Evolutionary conservation across 768 basidiomycete species (phyloP).

Genomic region (Dacryopinax spathularia): DNA sequence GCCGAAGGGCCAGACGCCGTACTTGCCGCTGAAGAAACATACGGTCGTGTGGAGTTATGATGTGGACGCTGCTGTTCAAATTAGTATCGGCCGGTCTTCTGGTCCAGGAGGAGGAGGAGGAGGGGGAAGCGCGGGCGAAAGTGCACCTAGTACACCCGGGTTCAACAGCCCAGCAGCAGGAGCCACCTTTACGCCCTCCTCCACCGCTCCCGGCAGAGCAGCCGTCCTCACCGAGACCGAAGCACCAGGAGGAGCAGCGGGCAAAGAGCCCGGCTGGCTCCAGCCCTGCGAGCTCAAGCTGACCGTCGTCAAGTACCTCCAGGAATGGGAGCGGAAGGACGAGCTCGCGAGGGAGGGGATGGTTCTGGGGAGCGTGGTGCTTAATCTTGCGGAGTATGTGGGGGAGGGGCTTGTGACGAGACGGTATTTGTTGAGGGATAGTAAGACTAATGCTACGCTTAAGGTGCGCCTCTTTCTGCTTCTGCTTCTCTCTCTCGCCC

Average conservation of each 20-base stretch:
- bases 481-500: background rate
- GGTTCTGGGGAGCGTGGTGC: slow-evolving; percentile 41
- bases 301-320: slow-evolving; percentile 36
- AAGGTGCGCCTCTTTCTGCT: slow-evolving; percentile 33
- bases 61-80: slow-evolving; percentile 43
- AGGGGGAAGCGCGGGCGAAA: background rate
- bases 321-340: slow-evolving; percentile 2
- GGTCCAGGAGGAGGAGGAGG: no score
- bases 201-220: no score
- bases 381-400: slow-evolving; percentile 66
- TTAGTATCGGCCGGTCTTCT: slow-evolving; percentile 47
- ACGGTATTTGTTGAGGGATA: slow-evolving; percentile 52
- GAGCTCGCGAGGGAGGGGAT: background rate
- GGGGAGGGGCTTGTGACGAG: slow-evolving; percentile 43
- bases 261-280: slow-evolving; percentile 29
- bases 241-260: background rate
- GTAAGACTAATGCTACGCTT: slow-evolving; percentile 66
- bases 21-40: slow-evolving; percentile 48
- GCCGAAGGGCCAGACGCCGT: slow-evolving; percentile 48
- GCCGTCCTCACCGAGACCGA: no score
- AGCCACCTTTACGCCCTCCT: no score
- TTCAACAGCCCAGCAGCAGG: no score
- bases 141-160: no score
- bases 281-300: slow-evolving; percentile 51
- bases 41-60: slow-evolving; percentile 46